A percentile compares a stretch with the other conserved stretches of the same genome.
Evolutionary conservation across 345 rosid species (phyloP).

Genomic region (Cochlearia excelsa): DNA sequence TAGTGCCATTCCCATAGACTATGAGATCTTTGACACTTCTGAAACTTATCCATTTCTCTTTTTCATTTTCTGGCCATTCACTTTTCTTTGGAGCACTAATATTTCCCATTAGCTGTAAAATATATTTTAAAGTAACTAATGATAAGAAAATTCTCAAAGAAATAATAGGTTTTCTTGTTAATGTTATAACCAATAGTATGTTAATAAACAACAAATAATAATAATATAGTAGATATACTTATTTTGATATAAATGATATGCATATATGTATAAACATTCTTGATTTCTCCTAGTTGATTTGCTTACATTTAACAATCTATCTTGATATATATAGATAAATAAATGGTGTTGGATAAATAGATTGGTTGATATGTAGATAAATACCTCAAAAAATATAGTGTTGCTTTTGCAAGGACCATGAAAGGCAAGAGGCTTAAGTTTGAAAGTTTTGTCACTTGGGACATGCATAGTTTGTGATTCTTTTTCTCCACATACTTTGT

Average conservation of each 20-base stretch:
- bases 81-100: neutral
- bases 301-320: too few relatives aligned
- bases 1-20: conserved; percentile 2
- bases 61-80: neutral
- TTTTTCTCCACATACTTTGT: neutral
- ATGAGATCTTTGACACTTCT: neutral
- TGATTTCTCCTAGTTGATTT: too few relatives aligned
- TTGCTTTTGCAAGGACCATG: conserved; percentile 15
- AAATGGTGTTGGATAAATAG: too few relatives aligned
- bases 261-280: too few relatives aligned
- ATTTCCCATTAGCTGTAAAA: neutral
- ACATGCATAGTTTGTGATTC: conserved; percentile 1
- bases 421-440: conserved; percentile 11
- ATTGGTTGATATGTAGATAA: neutral
- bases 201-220: too few relatives aligned
- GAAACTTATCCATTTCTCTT: conserved; percentile 6
- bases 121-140: too few relatives aligned
- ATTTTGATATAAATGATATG: too few relatives aligned
- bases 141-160: too few relatives aligned
- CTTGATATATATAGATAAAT: too few relatives aligned
- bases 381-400: conserved; percentile 3
- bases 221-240: too few relatives aligned
- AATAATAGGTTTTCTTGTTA: too few relatives aligned
- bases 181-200: too few relatives aligned
- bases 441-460: conserved; percentile 1